Percentiles rank a stretch among this genome's conserved stretches.
Evolutionary conservation across 768 basidiomycete species (phyloP).

Genomic region (Pleurotus citrinopileatus): DNA sequence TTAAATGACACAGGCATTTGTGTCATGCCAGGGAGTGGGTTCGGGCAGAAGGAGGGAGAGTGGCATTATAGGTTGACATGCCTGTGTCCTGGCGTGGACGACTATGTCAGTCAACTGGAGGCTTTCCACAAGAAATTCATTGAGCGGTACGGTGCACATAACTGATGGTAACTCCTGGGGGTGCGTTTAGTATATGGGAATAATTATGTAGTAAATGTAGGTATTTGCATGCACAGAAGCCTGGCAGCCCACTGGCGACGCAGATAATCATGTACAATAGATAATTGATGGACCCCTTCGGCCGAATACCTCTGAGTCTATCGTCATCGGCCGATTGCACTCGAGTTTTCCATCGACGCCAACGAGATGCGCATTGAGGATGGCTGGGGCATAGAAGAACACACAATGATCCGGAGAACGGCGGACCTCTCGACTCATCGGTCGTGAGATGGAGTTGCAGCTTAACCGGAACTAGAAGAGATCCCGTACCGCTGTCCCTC

Average conservation of each 20-base stretch:
- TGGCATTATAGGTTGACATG: slow-evolving; percentile 93
- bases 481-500: not conserved
- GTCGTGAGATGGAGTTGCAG: not conserved
- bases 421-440: too few relatives aligned
- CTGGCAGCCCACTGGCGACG: too few relatives aligned
- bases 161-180: not conserved
- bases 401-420: too few relatives aligned
- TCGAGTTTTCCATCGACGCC: not conserved
- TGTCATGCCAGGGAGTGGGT: slow-evolving; percentile 90
- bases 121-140: slow-evolving; percentile 33
- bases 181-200: too few relatives aligned
- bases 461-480: not conserved
- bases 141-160: slow-evolving; percentile 22
- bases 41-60: slow-evolving; percentile 89
- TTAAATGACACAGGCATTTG: slow-evolving; percentile 92
- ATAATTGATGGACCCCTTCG: too few relatives aligned
- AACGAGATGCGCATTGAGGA: not conserved
- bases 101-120: slow-evolving; percentile 85
- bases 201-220: too few relatives aligned
- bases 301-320: not conserved
- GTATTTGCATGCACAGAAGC: too few relatives aligned
- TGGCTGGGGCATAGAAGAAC: too few relatives aligned
- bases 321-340: not conserved
- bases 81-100: slow-evolving; percentile 93
- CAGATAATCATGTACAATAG: too few relatives aligned